Base-by-base conservation (phyloP, 176 grass and related monocot species). In the Secale cereale region DNA sequence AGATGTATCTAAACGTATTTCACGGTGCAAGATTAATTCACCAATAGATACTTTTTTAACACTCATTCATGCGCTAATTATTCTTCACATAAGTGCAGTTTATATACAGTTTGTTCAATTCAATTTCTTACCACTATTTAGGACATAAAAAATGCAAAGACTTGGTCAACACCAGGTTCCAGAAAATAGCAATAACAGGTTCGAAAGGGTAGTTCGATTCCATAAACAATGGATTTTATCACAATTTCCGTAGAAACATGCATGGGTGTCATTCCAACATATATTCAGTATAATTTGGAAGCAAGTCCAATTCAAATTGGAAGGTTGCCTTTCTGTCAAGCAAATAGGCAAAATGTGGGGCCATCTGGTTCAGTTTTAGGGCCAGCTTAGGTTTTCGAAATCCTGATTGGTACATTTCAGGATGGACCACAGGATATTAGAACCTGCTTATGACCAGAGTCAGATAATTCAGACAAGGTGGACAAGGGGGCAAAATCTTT, bases 151-250 rank as follows among this genome's bases (percentile, higher is more conserved):
- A 72, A 39, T 77, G 50, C 56, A 36, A 60, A 39, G 6, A 76
- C 17, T 78, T 60, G 6, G 32, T 40, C 2, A 12, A 36, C n/a
- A 78, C n/a, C 32, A 25, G 29, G 56, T 60, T 78, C 32, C 11
- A 78, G 31, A 77, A 37, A 77, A 12, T 52, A 77, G 75, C 75
- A 52, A 76, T 52, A 32, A 76, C 43, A 31, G 43, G 26, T 76
- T 75, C 1, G 31, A 54, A 31, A 54, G 25, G 26, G 45, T 11
- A 5, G 45, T 54, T 76, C 16, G 10, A 5, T 59, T 3, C 20
- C 20, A 50, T 59, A 36, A 36, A 36, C 75, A 31, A 52, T 2
- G 28, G 4, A 22, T 76, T 76, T 52, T 76, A 76, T 76, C 43
- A 77, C 30, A 77, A 73, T 8, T 25, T 36, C 20, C 11, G 2